Conservation (phyloP, 345 rosid genomes). For the Eucalyptus regnans region DNA sequence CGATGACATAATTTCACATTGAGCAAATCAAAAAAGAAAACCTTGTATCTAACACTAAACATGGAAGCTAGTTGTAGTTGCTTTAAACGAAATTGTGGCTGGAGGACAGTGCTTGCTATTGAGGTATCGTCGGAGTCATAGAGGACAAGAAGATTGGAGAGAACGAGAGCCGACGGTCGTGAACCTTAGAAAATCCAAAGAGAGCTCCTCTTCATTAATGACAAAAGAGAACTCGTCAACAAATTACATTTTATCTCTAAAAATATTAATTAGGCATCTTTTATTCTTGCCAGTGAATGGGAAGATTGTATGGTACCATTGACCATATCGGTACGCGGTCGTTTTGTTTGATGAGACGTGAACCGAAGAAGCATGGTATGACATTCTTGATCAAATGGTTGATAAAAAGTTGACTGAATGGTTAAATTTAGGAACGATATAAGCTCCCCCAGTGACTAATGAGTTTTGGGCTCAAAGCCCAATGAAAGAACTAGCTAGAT, state of each 20-base stretch:
- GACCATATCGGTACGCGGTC: accelerated
- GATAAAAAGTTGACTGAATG: background rate
- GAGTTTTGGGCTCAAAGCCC: background rate
- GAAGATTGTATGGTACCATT: background rate
- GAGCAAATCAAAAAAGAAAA: background rate
- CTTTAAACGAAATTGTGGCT: background rate
- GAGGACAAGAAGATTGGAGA: background rate
- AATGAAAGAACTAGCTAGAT: background rate
- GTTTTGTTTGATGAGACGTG: background rate
- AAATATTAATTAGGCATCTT: background rate
- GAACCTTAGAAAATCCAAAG: background rate
- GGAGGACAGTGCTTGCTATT: background rate
- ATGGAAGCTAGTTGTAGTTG: background rate
- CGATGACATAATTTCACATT: background rate
- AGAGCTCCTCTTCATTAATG: background rate
- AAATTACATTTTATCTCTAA: background rate
- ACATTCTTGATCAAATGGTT: background rate
- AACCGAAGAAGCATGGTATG: background rate
- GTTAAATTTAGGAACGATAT: background rate
- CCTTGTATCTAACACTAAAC: background rate
- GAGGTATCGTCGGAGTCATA: background rate
- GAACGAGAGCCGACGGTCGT: background rate
- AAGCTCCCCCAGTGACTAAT: background rate
- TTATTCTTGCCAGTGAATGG: background rate
- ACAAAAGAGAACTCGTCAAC: no score